phyloP scores from a whole-genome alignment of 2,329 filamentous ascomycete genomes.

The Aaosphaeria pasadenensis region DNA sequence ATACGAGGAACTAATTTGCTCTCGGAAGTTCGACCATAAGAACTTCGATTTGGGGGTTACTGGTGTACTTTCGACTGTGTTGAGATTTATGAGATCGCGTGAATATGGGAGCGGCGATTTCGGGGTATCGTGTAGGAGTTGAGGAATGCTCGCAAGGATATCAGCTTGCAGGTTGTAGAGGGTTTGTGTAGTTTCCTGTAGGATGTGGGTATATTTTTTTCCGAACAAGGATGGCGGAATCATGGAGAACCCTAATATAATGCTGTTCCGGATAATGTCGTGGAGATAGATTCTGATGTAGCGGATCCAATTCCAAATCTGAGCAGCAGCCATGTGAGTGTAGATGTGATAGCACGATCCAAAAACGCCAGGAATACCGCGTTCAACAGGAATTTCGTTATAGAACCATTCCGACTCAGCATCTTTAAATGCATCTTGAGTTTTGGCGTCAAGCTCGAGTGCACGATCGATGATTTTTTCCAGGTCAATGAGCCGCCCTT shows the following conservation, averaged over 20 bases:
- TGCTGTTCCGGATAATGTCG: slow-evolving; percentile 32
- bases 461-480: slow-evolving; percentile 20
- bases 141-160: slow-evolving; percentile 33
- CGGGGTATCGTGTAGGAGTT: slow-evolving; percentile 32
- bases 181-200: slow-evolving; percentile 18
- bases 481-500: slow-evolving; percentile 11
- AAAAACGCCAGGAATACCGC: slow-evolving; percentile 16
- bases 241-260: slow-evolving; percentile 22
- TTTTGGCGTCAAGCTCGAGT: slow-evolving; percentile 20
- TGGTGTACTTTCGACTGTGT: not conserved
- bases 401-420: slow-evolving; percentile 20
- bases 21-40: slow-evolving; percentile 22
- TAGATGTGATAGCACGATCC: slow-evolving; percentile 32
- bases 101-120: slow-evolving; percentile 3
- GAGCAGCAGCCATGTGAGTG: slow-evolving; percentile 18
- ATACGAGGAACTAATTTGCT: not conserved
- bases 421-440: slow-evolving; percentile 16
- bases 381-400: slow-evolving; percentile 12
- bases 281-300: slow-evolving; percentile 32
- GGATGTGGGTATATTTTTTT: slow-evolving; percentile 13
- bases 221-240: slow-evolving; percentile 23
- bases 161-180: slow-evolving; percentile 27
- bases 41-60: slow-evolving; percentile 6
- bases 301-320: slow-evolving; percentile 34
- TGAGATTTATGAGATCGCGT: not conserved